Base-by-base conservation (phyloP, 2,329 filamentous ascomycete genomes). In the Gaeumannomyces tritici region DNA sequence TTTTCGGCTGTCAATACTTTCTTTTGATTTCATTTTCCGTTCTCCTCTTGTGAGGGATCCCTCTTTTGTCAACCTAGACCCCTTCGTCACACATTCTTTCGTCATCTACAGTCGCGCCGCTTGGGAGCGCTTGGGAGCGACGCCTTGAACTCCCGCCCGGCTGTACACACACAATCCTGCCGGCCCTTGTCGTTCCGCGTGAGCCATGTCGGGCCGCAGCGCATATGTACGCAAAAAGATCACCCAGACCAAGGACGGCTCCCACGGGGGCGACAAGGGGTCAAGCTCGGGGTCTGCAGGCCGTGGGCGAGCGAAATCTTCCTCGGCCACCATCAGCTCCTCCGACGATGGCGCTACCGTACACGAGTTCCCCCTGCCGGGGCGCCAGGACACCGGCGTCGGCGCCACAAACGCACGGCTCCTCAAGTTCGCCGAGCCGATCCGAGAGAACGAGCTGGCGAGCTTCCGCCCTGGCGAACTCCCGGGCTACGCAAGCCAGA, bases 221-320 rank as follows among this genome's bases (percentile, higher is more conserved):
- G 83, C 82, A 35, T 77, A 82, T 66, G 82, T 83, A 69, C 80
- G 83, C 68, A 84, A 84, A 70, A 84, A 83, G 74, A 83, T 81
- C 66, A 81, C 78, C 0, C 79, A 84, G 63, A 74, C 77, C 61
- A 65, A 70, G 3, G 72, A 68, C 47, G 28, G 56, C 56, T 18
- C 26, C 29, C 12, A 18, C 6, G 29, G 18, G 27, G 11, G 56
- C 29, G 75, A 75, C 24, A 71, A 70, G 35, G 63, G 61, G 11
- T 62, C 65, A 3, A 60, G 42, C 42, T 51, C 42, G 7, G 42
- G 42, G 18, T n/a, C 42, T 4, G 42, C 42, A 1, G 63, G 65
- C 21, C 70, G 73, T 60, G 69, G 68, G 42, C 72, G 76, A 11
- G 71, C 74, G 24, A 73, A 74, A 62, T 58, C 56, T 33, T 58